Evolutionary conservation across 2,329 filamentous ascomycete species (phyloP).

Genomic region (Xylariales sp.): DNA sequence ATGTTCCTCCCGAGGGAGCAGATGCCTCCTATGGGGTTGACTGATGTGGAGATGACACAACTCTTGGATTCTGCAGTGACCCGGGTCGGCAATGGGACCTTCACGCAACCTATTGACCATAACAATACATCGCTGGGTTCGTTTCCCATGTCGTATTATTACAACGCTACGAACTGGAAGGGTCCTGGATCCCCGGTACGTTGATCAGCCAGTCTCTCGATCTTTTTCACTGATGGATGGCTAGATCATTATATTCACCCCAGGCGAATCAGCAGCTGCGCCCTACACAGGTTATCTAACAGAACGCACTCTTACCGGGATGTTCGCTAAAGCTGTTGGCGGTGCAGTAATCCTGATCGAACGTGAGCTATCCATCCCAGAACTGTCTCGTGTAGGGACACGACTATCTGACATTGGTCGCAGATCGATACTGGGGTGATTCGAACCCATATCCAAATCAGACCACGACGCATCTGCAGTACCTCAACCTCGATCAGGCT

Average conservation of each 20-base stretch:
- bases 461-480: constrained; percentile 47
- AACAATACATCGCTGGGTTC: constrained; percentile 48
- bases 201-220: too few relatives aligned
- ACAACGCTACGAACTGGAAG: constrained; percentile 44
- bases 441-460: constrained; percentile 48
- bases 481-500: constrained; percentile 48
- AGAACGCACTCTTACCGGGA: constrained; percentile 43
- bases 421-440: constrained; percentile 55
- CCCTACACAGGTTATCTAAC: constrained; percentile 46
- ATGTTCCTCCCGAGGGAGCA: constrained; percentile 15
- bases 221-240: too few relatives aligned
- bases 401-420: not conserved
- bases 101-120: constrained; percentile 56
- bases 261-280: constrained; percentile 45
- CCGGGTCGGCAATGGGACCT: constrained; percentile 24
- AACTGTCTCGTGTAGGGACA: not conserved
- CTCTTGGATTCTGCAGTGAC: constrained; percentile 13
- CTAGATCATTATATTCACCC: constrained; percentile 45
- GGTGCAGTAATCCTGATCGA: constrained; percentile 52
- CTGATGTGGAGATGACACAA: constrained; percentile 10
- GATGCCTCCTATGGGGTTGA: constrained; percentile 14
- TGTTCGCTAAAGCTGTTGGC: constrained; percentile 45
- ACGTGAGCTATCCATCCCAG: constrained; percentile 29
- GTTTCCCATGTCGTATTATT: constrained; percentile 47
- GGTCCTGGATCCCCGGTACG: constrained; percentile 50